Evolutionary conservation across 768 basidiomycete genomes (phyloP).

Genomic region (Gloeopeniophorella convolvens): DNA sequence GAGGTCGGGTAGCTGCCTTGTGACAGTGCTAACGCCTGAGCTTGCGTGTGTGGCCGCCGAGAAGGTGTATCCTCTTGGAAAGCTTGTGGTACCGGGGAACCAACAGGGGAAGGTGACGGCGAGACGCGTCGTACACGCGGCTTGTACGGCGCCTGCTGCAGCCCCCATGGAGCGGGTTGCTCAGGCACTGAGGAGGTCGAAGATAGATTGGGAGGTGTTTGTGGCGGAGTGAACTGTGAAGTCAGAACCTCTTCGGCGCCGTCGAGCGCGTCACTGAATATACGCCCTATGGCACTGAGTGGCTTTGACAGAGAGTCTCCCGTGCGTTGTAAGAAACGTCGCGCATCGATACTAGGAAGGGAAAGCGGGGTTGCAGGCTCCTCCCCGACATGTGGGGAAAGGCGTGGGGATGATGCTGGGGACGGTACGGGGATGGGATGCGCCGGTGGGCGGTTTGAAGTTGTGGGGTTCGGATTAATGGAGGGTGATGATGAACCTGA

Average conservation of each 20-base stretch:
- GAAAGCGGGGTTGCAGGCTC: slow-evolving; percentile 82
- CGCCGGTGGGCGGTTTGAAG: slow-evolving; percentile 13
- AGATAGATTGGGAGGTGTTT: slow-evolving; percentile 3
- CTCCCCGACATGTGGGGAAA: slow-evolving; percentile 63
- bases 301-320: slow-evolving; percentile 89
- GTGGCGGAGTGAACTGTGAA: slow-evolving; percentile 26
- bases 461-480: slow-evolving; percentile 24
- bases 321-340: slow-evolving; percentile 79
- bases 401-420: background rate
- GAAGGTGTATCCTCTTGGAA: slow-evolving; percentile 49
- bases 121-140: slow-evolving; percentile 54
- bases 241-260: slow-evolving; percentile 43
- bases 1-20: slow-evolving; percentile 7
- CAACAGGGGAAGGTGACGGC: slow-evolving; percentile 31
- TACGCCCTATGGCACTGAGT: slow-evolving; percentile 80
- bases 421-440: slow-evolving; percentile 19
- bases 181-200: background rate
- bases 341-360: slow-evolving; percentile 65
- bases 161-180: no score
- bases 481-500: slow-evolving; percentile 24
- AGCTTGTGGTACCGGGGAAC: slow-evolving; percentile 22
- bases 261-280: slow-evolving; percentile 80
- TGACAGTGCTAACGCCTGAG: slow-evolving; percentile 1
- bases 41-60: slow-evolving; percentile 23
- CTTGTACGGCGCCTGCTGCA: slow-evolving; percentile 68